Base-by-base conservation (phyloP, 2,329 filamentous ascomycete species). In the Lachnellula subtilissima region DNA sequence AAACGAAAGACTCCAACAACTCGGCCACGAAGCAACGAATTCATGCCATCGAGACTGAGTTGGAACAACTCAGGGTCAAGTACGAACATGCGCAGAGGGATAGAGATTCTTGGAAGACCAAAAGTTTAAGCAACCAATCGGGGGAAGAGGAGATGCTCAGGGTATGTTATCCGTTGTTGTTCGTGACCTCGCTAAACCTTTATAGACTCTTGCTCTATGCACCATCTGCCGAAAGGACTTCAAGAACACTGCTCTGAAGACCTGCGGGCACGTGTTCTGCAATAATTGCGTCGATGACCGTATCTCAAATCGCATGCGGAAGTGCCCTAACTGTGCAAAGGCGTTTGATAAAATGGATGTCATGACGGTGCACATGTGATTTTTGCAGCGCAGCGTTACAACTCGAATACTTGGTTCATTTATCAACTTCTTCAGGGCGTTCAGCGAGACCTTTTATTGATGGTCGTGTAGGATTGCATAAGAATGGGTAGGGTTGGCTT, bases 261-360 rank as follows among this genome's bases (percentile, higher is more conserved):
- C 89, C 0, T 99, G 94, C 71, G 94, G 94, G 1, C 94, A 99
- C 72, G 83, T 96, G 49, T 96, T 97, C 73, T 99, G 94, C 80
- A 86, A 87, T 68, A 81, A 85, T 48, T 99, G 94, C 70, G 88
- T 97, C 23, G 90, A 96, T 62, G 88, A 95, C 67, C 86, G 94
- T 55, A 85, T 97, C 59, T 85, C 84, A 47, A 96, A 94, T 68
- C 88, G 94, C 37, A 92, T 93, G 75, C 84, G 94, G 64, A 97
- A 97, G 73, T 99, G 94, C 69, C 94, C 94, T 2, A 93, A 90
- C 65, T 99, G 95, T 78, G 91, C 88, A 67, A 89, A 88, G 73
- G 85, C 90, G 4, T 99, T 99, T 70, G 93, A 96, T 67, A 88
- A 85, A 71, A 88, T 88, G 73, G 94, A 99, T 70, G 85, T 91